A percentile compares a stretch with the other conserved stretches of the same genome.
These are phyloP conservation scores for Acanthamoeba lugdunensis DNA, from an alignment of 208 protist species.

Conservation along the genomic window DNA sequence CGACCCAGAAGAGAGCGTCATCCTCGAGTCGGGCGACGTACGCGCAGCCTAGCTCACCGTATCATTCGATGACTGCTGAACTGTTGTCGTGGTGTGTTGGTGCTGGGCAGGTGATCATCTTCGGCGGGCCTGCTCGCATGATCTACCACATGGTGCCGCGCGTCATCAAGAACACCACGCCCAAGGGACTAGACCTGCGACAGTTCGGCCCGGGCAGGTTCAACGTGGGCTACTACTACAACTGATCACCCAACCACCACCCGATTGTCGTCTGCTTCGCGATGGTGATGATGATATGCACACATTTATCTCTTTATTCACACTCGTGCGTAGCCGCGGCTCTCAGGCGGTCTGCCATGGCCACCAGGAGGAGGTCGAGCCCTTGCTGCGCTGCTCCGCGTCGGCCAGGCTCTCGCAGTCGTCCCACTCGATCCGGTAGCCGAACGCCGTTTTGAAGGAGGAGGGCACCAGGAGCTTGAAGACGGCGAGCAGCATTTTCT, in stretches of 20 bases:
- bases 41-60: not conserved
- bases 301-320: too few species aligned
- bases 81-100: not conserved
- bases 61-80: not conserved
- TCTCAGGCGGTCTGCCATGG: too few species aligned
- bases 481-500: not conserved
- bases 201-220: slow-evolving; percentile 38
- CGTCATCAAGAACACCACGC: slow-evolving; percentile 14
- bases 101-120: slow-evolving; percentile 24
- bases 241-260: not conserved
- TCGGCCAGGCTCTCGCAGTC: slow-evolving; percentile 4
- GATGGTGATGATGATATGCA: too few species aligned
- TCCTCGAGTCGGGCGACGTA: slow-evolving; percentile 61
- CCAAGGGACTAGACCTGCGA: slow-evolving; percentile 10
- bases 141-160: slow-evolving; percentile 60
- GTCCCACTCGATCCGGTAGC: slow-evolving; percentile 61
- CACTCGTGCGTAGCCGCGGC: too few species aligned
- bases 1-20: not conserved
- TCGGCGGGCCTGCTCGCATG: slow-evolving; percentile 42
- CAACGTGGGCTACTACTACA: slow-evolving; percentile 69
- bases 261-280: too few species aligned
- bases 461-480: not conserved
- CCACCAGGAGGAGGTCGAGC: not conserved
- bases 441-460: not conserved
- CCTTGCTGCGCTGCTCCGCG: not conserved